A percentile compares a stretch with the other conserved stretches of the same genome.
Conservation (phyloP, 1,139 yeast genomes). For the Diutina ranongensis region DNA sequence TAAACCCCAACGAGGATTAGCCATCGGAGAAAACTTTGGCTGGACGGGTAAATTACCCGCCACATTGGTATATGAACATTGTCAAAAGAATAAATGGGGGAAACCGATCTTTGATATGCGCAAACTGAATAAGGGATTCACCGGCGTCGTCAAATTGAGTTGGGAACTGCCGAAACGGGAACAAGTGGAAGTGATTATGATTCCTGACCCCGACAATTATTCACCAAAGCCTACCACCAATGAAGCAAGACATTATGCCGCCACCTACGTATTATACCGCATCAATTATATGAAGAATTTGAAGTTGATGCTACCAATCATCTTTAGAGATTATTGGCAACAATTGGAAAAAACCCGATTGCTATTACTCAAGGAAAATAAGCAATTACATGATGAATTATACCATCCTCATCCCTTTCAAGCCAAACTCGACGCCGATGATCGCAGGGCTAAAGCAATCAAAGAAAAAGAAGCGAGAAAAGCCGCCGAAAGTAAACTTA, state of each 20-base stretch:
- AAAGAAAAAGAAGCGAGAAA: constrained; percentile 33
- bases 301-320: constrained; percentile 78
- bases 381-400: constrained; percentile 33
- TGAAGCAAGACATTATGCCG: constrained; percentile 85
- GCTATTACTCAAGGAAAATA: constrained; percentile 30
- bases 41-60: constrained; percentile 97
- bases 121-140: constrained; percentile 38
- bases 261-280: constrained; percentile 77
- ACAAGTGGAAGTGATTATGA: constrained; percentile 43
- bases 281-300: constrained; percentile 72
- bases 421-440: constrained; percentile 44
- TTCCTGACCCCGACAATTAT: constrained; percentile 40
- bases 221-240: constrained; percentile 70
- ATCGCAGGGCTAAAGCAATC: constrained; percentile 25
- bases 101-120: constrained; percentile 70
- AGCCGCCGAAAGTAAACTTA: constrained; percentile 26
- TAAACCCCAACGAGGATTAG: constrained; percentile 33
- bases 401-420: constrained; percentile 67
- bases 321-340: constrained; percentile 71
- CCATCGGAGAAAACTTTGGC: constrained; percentile 37
- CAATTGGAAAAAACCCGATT: constrained; percentile 52
- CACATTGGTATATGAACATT: constrained; percentile 72
- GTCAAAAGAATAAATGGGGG: constrained; percentile 86
- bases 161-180: constrained; percentile 77
- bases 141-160: constrained; percentile 49